Evolutionary conservation across 1,139 yeast genomes (phyloP).

Genomic region (Debaryomycetaceae sp.): DNA sequence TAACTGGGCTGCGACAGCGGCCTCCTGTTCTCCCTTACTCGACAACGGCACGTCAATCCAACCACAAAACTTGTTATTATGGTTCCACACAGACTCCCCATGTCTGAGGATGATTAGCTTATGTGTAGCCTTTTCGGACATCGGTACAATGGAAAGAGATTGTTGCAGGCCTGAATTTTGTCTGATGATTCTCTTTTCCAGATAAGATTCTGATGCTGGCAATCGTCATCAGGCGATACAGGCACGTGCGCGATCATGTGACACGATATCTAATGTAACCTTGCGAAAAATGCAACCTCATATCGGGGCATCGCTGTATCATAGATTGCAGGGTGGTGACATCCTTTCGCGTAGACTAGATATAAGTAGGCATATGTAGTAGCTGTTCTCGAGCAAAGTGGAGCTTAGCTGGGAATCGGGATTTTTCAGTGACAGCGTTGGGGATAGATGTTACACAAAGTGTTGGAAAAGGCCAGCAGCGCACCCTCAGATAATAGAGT

Average conservation of each 20-base stretch:
- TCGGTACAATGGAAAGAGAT: background rate
- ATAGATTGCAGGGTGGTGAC: too few relatives aligned
- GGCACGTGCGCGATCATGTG: background rate
- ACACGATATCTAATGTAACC: background rate
- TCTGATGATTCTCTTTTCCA: background rate
- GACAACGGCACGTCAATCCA: conserved; percentile 77
- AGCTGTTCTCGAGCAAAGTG: too few relatives aligned
- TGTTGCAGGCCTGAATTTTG: too few relatives aligned
- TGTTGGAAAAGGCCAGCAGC: background rate
- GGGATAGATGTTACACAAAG: background rate
- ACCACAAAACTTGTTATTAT: conserved; percentile 70
- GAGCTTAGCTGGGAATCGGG: too few relatives aligned
- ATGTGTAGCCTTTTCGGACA: conserved; percentile 14
- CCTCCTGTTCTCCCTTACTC: conserved; percentile 59
- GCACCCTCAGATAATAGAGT: background rate
- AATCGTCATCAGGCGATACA: background rate
- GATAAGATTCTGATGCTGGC: background rate
- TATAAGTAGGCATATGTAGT: too few relatives aligned
- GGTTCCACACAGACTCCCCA: conserved; percentile 75
- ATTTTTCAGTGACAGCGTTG: too few relatives aligned
- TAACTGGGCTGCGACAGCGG: conserved; percentile 54
- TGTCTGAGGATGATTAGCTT: conserved; percentile 60
- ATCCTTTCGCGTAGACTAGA: too few relatives aligned
- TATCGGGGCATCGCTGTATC: too few relatives aligned
- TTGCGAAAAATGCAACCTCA: background rate